Base-by-base conservation (phyloP, 106 monocot species). In the Acorus calamus region DNA sequence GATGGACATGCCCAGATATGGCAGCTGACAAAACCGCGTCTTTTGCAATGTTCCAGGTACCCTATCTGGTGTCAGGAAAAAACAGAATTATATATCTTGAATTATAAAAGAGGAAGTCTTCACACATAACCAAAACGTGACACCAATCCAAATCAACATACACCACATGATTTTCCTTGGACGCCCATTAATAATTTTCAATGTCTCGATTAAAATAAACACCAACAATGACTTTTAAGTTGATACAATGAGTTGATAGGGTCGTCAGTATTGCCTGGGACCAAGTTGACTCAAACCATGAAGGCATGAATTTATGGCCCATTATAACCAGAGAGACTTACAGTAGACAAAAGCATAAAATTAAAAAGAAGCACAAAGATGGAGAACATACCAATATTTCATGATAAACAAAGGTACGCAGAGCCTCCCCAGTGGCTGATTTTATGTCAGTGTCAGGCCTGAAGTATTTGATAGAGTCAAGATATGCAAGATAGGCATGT, bases 1-100 rank as follows among this genome's bases (percentile, higher is more conserved):
- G 96, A 91, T 74, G 96, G 96, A 49, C 96, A 98, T 60, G 96
- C 96, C 96, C 96, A 98, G 65, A 98, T 98, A 52, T 98, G 92
- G 76, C 96, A 98, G 74, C 96, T 98, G n/a, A 88, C 88, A 61
- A 98, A 98, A 13, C 96, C 96, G 14, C 96, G 80, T 50, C 72
- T 82, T 60, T 98, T 98, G 76, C 91, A 98, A 61, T 98, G 92
- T 60, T 98, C 96, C 75, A 98, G 96, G 75, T 98, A 98, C 51
- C 91, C 96, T 55, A 98, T 98, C 96, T 98, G 83, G 47, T 75
- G 43, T 42, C 8, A 71, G 50, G 49, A 42, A 56, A 11, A n/a
- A 42, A 28, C 0, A 28, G 28, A 28, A 28, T 28, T 28, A 28
- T 28, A 28, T 28, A 28, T 28, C 28, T 28, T 28, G 28, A 28